Evolutionary conservation across 768 basidiomycete species (phyloP).

Genomic region (Hortiboletus campestris): DNA sequence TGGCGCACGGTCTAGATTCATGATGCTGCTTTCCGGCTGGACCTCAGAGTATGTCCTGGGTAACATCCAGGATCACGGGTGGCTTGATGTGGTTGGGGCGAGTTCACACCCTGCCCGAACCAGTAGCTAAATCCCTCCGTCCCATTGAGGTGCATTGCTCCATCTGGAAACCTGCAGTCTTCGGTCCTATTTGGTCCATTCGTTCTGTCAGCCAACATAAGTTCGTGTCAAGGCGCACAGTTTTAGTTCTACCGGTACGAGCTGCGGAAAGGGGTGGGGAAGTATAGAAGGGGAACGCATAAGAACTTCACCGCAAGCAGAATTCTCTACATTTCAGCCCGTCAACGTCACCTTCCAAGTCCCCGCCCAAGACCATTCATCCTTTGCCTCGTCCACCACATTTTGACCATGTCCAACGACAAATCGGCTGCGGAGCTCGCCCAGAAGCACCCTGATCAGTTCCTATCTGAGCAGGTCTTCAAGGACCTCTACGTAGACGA

Average conservation of each 20-base stretch:
- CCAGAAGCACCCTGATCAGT: neutral
- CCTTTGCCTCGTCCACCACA: neutral
- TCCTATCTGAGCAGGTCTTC: neutral
- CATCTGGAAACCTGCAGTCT: neutral
- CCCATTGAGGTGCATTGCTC: neutral
- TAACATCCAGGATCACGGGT: neutral
- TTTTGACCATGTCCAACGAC: neutral
- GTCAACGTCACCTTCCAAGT: neutral
- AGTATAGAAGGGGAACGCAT: too few species aligned
- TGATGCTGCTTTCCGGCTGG: neutral
- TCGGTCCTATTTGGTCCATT: too few species aligned
- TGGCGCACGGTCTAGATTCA: neutral
- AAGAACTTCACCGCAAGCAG: too few species aligned
- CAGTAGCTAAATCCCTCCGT: neutral
- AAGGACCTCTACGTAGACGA: neutral
- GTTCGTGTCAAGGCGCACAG: too few species aligned
- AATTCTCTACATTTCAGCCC: neutral
- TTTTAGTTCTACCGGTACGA: too few species aligned
- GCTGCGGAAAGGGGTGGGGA: too few species aligned
- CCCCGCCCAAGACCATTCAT: neutral
- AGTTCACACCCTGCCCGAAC: neutral
- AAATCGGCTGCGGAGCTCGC: neutral
- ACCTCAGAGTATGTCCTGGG: neutral
- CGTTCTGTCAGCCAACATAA: too few species aligned
- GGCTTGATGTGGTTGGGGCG: neutral